Evolutionary conservation across 331 rosid species (phyloP).

Genomic region (Prunus yedoensis): DNA sequence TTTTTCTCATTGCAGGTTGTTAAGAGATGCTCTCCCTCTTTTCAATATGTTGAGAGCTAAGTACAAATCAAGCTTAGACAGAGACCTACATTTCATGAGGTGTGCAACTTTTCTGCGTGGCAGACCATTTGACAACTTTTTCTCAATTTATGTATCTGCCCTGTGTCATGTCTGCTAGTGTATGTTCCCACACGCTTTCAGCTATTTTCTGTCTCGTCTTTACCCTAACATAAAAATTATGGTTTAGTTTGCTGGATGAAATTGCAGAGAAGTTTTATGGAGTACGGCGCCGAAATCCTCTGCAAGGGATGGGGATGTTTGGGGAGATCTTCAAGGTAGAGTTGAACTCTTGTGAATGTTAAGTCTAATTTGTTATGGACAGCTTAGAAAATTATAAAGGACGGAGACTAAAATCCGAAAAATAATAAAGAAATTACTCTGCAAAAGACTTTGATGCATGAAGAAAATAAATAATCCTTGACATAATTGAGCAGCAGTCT

Average conservation of each 20-base stretch:
- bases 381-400: background rate
- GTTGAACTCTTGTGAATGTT: too few species aligned
- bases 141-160: background rate
- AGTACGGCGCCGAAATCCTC: too few species aligned
- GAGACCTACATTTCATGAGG: conserved; percentile 89
- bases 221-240: conserved; percentile 22
- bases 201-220: background rate
- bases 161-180: background rate
- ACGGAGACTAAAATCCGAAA: background rate
- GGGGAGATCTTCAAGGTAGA: conserved; percentile 90
- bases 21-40: conserved; percentile 87
- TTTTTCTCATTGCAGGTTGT: conserved; percentile 58
- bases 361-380: too few species aligned
- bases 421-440: background rate
- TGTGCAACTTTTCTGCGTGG: conserved; percentile 17
- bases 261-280: conserved; percentile 81
- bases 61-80: conserved; percentile 64
- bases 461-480: background rate
- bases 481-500: background rate
- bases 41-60: conserved; percentile 67
- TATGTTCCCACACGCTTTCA: background rate
- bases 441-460: background rate
- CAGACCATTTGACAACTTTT: background rate
- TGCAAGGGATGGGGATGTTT: conserved; percentile 96
- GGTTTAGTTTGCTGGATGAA: conserved; percentile 79